These are phyloP conservation scores for Lindgomyces ingoldianus DNA, from an alignment of 495 filamentous ascomycete genomes.

Conservation along the genomic window DNA sequence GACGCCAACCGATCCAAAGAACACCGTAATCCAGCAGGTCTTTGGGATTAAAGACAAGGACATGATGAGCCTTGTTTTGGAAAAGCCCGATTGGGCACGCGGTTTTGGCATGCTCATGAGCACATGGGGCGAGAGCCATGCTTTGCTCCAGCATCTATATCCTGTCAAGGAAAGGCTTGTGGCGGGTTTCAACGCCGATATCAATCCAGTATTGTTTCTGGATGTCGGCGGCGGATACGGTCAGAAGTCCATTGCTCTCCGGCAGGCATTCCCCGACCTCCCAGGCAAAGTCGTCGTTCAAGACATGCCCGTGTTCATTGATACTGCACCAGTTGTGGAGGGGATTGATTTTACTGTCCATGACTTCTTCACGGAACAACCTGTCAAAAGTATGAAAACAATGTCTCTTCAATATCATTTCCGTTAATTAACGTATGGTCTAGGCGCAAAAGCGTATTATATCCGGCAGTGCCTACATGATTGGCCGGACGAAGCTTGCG, in stretches of 20 bases:
- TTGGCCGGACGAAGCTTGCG: too few species aligned
- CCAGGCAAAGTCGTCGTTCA: neutral
- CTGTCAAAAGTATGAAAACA: slow-evolving; percentile 15
- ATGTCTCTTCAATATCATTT: neutral
- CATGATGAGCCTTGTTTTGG: slow-evolving; percentile 7
- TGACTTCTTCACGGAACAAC: slow-evolving; percentile 27
- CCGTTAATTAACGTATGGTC: neutral
- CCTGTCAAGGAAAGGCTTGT: neutral
- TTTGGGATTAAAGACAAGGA: slow-evolving; percentile 7
- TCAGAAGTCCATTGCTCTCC: neutral
- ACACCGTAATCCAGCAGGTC: slow-evolving; percentile 6
- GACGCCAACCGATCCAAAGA: slow-evolving; percentile 3
- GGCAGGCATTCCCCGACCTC: neutral
- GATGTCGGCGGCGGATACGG: slow-evolving; percentile 6
- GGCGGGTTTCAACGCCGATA: neutral
- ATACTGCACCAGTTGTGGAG: slow-evolving; percentile 6
- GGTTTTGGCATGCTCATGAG: slow-evolving; percentile 6
- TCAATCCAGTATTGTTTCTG: neutral
- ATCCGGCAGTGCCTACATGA: too few species aligned
- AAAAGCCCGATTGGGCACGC: slow-evolving; percentile 4
- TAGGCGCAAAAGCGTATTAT: too few species aligned
- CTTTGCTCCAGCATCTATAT: slow-evolving; percentile 5
- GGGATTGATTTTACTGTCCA: slow-evolving; percentile 9
- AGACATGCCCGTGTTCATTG: neutral
- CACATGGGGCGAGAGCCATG: slow-evolving; percentile 6